These are phyloP conservation scores for Termitomyces sp. DNA, from an alignment of 768 basidiomycete species.

Conservation along the genomic window DNA sequence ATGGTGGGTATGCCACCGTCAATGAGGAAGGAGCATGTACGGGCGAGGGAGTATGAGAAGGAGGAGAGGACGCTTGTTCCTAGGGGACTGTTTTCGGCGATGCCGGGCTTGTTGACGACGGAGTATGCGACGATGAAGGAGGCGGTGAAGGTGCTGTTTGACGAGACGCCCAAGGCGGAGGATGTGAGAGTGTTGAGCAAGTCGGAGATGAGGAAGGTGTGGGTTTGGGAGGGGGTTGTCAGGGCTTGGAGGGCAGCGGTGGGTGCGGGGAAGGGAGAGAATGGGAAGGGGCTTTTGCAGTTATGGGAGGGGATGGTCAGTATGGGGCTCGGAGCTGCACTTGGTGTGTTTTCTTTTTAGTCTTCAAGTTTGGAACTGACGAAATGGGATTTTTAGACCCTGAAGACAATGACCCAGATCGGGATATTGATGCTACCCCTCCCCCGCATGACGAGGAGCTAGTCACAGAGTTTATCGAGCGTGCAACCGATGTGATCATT, in stretches of 20 bases:
- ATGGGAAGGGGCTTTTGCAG: constrained; percentile 20
- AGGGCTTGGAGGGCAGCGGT: constrained; percentile 13
- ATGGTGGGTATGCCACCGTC: constrained; percentile 20
- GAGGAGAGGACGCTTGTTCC: constrained; percentile 40
- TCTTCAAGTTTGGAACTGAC: neutral
- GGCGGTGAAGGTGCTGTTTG: constrained; percentile 46
- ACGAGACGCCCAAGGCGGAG: constrained; percentile 43
- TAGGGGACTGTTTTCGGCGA: constrained; percentile 46
- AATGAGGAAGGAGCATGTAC: neutral
- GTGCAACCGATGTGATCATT: constrained; percentile 36
- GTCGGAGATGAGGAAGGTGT: constrained; percentile 53
- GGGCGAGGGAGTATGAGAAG: constrained; percentile 5
- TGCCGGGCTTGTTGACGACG: constrained; percentile 47
- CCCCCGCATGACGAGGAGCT: constrained; percentile 26
- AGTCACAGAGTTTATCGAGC: constrained; percentile 30
- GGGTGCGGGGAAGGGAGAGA: constrained; percentile 2
- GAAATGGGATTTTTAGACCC: constrained; percentile 1
- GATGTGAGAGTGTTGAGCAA: constrained; percentile 54
- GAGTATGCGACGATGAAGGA: constrained; percentile 43
- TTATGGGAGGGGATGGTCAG: constrained; percentile 57
- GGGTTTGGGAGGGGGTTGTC: constrained; percentile 18
- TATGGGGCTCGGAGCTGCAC: constrained; percentile 37
- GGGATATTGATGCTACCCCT: constrained; percentile 20
- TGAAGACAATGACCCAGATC: constrained; percentile 41
- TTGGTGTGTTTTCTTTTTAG: constrained; percentile 29